These are phyloP conservation scores for Fibroporia radiculosa DNA, from an alignment of 768 basidiomycete species.

Conservation along the genomic window DNA sequence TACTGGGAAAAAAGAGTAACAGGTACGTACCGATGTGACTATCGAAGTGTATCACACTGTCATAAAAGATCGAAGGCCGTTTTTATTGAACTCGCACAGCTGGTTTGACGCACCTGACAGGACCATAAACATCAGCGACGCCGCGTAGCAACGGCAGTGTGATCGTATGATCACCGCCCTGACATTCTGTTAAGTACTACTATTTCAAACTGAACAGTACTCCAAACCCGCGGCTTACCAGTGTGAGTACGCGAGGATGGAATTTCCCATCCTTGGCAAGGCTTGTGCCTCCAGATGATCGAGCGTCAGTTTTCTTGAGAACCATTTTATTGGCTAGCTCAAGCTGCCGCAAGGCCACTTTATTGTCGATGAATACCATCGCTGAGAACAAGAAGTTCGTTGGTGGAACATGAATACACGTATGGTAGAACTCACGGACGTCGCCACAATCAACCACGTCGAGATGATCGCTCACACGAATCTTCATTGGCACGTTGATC, in stretches of 20 bases:
- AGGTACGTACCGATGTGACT: slow-evolving; percentile 21
- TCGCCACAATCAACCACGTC: slow-evolving; percentile 26
- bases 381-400: slow-evolving; percentile 4
- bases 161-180: slow-evolving; percentile 25
- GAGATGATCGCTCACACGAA: slow-evolving; percentile 19
- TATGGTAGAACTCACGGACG: too few species aligned
- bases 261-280: slow-evolving; percentile 27
- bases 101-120: slow-evolving; percentile 21
- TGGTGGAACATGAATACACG: too few species aligned
- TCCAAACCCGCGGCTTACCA: slow-evolving; percentile 11
- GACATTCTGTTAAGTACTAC: neutral
- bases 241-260: slow-evolving; percentile 26
- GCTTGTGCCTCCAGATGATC: slow-evolving; percentile 9
- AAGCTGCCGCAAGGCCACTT: slow-evolving; percentile 25
- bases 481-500: slow-evolving; percentile 24
- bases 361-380: slow-evolving; percentile 20
- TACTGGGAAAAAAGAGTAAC: neutral
- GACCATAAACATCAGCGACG: slow-evolving; percentile 23
- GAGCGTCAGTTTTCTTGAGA: slow-evolving; percentile 12
- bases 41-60: slow-evolving; percentile 16
- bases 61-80: neutral
- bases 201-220: neutral
- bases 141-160: slow-evolving; percentile 25
- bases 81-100: slow-evolving; percentile 5
- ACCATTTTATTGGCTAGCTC: slow-evolving; percentile 23